These are phyloP conservation scores for Hymenoscyphus occultus DNA, from an alignment of 2,329 filamentous ascomycete genomes.

Conservation along the genomic window DNA sequence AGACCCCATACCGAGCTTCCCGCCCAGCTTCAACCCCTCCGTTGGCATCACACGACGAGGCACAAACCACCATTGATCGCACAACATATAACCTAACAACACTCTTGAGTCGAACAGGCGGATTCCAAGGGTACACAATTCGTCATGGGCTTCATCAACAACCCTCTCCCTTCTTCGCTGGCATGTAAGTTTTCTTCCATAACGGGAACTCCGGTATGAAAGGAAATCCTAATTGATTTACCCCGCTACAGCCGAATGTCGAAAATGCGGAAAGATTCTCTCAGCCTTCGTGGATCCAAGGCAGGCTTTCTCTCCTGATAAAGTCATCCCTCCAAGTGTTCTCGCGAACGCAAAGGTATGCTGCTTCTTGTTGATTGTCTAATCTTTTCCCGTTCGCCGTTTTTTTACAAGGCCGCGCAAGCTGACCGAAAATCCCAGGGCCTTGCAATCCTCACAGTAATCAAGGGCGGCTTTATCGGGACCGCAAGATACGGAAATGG, in stretches of 20 bases:
- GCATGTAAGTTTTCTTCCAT: slow-evolving; percentile 54
- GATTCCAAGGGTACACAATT: not conserved
- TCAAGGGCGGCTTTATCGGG: slow-evolving; percentile 84
- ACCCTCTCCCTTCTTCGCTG: slow-evolving; percentile 64
- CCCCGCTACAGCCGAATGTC: slow-evolving; percentile 75
- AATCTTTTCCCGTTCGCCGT: not conserved
- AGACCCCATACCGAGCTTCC: not conserved
- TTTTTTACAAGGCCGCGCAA: not conserved
- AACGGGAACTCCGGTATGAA: slow-evolving; percentile 15
- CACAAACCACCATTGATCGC: not conserved
- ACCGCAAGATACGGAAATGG: slow-evolving; percentile 79
- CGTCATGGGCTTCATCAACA: slow-evolving; percentile 45
- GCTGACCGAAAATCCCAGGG: slow-evolving; percentile 46
- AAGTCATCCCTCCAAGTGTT: slow-evolving; percentile 89
- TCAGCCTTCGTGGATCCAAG: slow-evolving; percentile 90
- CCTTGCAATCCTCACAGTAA: slow-evolving; percentile 79
- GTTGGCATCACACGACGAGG: not conserved
- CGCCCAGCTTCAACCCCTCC: slow-evolving; percentile 2
- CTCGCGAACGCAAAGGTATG: slow-evolving; percentile 85
- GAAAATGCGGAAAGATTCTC: slow-evolving; percentile 94
- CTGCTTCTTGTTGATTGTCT: slow-evolving; percentile 15
- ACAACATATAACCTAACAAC: not conserved
- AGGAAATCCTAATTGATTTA: slow-evolving; percentile 24
- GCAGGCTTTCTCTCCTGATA: slow-evolving; percentile 92
- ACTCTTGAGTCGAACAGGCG: not conserved